Base-by-base conservation (phyloP, 2,329 filamentous ascomycete genomes). In the Penicillium nordicum region DNA sequence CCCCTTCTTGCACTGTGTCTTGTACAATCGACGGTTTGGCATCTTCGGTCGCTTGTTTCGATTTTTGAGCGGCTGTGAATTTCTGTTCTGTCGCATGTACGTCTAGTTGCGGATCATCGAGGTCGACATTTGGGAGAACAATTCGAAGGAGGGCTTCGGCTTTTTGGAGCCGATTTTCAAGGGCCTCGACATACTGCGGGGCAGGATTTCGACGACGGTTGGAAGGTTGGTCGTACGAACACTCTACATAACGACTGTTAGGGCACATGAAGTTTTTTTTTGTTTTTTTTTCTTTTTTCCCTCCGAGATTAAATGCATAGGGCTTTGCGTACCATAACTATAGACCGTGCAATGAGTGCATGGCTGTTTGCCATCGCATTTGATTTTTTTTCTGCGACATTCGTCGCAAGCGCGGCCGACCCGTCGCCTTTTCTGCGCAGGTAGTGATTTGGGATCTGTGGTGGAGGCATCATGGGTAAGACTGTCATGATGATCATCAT, bases 301-400 rank as follows among this genome's bases (percentile, higher is more conserved):
- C 2, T 2, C 25, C 10, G 23, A 34, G 21, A 47, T 21, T n/a
- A 12, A 14, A 30, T 38, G 29, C 11, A 30, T 21, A 42, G 45
- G 42, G 32, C 32, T 32, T 14, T 40, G 67, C 82, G 70, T 82
- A 97, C 94, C 93, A 80, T 99, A 99, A 72, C 92, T 97, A 75
- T 99, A 99, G 48, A 97, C 92, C 11, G 92, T 96, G 74, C 94
- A 99, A 75, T 97, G 94, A 0, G 92, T 97, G 75, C 90, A 94
- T 10, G 90, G 90, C 71, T 92, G 89, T 73, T 92, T 91, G 64
- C 89, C 89, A 72, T 92, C 89, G 66, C 89, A 93, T 72, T 92
- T 93, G 69, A 93, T 93, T 75, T 93, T 93, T 73, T 93, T 93
- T 64, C 89, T 83, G 55, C 89, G 83, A 70, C 89, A 93, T 73